phyloP scores from a whole-genome alignment of 371 early-diverging fungal species.

The Rhizopus sp. region DNA sequence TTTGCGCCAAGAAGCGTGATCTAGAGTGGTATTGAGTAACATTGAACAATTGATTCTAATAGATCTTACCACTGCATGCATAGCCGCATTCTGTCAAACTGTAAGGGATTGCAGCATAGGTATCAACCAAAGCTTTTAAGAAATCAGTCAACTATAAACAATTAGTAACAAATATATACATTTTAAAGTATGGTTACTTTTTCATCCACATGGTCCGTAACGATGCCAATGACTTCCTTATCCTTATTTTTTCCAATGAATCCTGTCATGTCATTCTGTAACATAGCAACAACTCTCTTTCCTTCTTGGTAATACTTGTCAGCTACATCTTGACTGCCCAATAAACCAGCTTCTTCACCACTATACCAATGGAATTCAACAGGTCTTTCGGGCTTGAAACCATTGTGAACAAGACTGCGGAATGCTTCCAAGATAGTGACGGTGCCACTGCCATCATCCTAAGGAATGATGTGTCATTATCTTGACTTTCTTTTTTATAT shows the following conservation, averaged over 20 bases:
- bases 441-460: slow-evolving; percentile 92
- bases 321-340: slow-evolving; percentile 91
- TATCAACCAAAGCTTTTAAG: slow-evolving; percentile 50
- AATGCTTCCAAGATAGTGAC: slow-evolving; percentile 88
- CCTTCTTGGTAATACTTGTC: slow-evolving; percentile 59
- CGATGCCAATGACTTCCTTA: slow-evolving; percentile 74
- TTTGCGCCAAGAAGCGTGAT: slow-evolving; percentile 92
- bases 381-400: slow-evolving; percentile 76
- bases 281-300: slow-evolving; percentile 72
- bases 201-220: slow-evolving; percentile 81
- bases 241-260: slow-evolving; percentile 62
- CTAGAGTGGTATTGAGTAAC: slow-evolving; percentile 44
- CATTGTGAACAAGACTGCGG: slow-evolving; percentile 66
- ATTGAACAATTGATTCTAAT: neutral
- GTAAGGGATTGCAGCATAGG: slow-evolving; percentile 58
- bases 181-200: slow-evolving; percentile 21
- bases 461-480: neutral
- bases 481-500: neutral
- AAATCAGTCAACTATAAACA: slow-evolving; percentile 62
- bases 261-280: slow-evolving; percentile 84
- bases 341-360: slow-evolving; percentile 85
- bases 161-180: neutral
- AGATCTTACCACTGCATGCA: slow-evolving; percentile 48
- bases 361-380: slow-evolving; percentile 97
- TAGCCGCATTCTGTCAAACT: slow-evolving; percentile 73